Evolutionary conservation across 2,329 filamentous ascomycete species (phyloP).

Genomic region (Plenodomus biglobosus): DNA sequence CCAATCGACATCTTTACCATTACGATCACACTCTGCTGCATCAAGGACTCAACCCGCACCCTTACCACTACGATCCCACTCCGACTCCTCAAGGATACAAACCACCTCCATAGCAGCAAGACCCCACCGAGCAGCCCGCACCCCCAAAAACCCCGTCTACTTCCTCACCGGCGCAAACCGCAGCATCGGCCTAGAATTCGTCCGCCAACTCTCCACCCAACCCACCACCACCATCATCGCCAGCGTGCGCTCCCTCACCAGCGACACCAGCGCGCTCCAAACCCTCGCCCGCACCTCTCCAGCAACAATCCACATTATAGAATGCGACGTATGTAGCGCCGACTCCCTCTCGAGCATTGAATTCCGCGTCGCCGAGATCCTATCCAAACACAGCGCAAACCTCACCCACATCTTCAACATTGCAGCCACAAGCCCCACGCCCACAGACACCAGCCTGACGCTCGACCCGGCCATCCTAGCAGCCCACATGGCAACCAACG

Average conservation of each 20-base stretch:
- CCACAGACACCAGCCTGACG: slow-evolving; percentile 43
- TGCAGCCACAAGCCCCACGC: slow-evolving; percentile 46
- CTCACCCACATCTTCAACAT: slow-evolving; percentile 49
- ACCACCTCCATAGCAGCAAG: not conserved
- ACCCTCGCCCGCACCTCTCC: slow-evolving; percentile 15
- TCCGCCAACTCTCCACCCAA: slow-evolving; percentile 34
- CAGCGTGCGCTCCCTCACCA: slow-evolving; percentile 41
- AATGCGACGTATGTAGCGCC: slow-evolving; percentile 43
- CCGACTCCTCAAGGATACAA: not conserved
- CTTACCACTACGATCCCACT: not conserved
- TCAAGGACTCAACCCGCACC: not conserved
- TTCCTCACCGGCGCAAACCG: slow-evolving; percentile 39
- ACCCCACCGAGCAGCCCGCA: not conserved
- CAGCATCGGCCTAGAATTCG: slow-evolving; percentile 37
- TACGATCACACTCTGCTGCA: not conserved
- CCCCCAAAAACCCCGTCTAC: slow-evolving; percentile 33
- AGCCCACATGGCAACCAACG: slow-evolving; percentile 50
- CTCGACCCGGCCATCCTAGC: slow-evolving; percentile 43
- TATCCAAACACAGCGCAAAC: slow-evolving; percentile 38
- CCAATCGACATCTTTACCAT: not conserved
- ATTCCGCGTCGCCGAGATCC: slow-evolving; percentile 39
- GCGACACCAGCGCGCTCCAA: slow-evolving; percentile 34
- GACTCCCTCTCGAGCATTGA: slow-evolving; percentile 40
- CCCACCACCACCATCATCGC: slow-evolving; percentile 44
- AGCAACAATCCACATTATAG: slow-evolving; percentile 47